Conservation (phyloP, 495 filamentous ascomycete genomes). For the Aspergillus cristatus region DNA sequence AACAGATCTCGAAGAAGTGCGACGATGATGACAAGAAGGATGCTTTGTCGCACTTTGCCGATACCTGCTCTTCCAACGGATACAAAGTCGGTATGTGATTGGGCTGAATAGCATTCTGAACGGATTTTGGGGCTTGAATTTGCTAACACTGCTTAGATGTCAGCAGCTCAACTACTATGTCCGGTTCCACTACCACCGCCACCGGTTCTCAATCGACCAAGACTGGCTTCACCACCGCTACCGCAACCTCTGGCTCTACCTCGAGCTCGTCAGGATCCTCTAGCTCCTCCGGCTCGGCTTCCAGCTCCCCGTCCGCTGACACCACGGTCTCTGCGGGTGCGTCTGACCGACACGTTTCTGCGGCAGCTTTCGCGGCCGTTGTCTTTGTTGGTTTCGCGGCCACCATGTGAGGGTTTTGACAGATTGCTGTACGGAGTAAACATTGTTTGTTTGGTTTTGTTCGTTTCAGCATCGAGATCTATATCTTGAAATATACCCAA, state of each 20-base stretch:
- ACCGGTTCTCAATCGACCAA: constrained; percentile 10
- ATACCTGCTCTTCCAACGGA: constrained; percentile 22
- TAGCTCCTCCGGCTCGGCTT: constrained; percentile 5
- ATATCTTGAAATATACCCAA: constrained; percentile 1
- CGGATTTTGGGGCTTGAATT: no score
- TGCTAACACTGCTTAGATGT: constrained; percentile 3
- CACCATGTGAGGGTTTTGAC: constrained; percentile 18
- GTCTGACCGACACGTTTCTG: constrained; percentile 23
- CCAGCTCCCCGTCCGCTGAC: constrained; percentile 9
- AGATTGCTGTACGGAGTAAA: neutral
- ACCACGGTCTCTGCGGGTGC: constrained; percentile 11
- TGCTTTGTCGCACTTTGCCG: constrained; percentile 24
- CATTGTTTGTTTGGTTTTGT: neutral
- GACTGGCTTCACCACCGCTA: constrained; percentile 15
- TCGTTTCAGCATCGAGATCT: neutral
- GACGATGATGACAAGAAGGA: constrained; percentile 17
- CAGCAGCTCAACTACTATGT: constrained; percentile 5
- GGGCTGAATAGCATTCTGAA: no score
- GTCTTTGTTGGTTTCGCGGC: constrained; percentile 32
- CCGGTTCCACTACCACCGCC: constrained; percentile 11
- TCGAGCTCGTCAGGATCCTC: constrained; percentile 6
- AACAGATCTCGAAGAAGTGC: constrained; percentile 19
- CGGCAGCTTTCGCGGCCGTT: constrained; percentile 28
- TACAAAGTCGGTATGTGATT: constrained; percentile 31
- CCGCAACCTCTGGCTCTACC: constrained; percentile 7